Evolutionary conservation across 1,284 basidiomycete genomes (phyloP), one percentile per base, ranked within the genome.

Genomic region (Schizophyllum commune): DNA sequence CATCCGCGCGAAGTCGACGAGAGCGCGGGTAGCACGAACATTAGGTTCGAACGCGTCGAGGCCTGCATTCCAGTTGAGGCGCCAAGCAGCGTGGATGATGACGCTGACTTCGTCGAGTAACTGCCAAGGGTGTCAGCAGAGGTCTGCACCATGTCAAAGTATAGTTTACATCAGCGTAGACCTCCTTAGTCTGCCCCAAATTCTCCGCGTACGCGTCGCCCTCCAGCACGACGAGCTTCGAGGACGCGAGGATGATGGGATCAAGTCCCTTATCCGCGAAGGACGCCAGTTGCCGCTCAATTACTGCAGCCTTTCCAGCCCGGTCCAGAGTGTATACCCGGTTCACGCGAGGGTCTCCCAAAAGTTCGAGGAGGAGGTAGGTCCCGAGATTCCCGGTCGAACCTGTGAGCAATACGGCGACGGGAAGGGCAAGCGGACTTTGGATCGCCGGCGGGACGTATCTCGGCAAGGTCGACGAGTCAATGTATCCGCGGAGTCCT

Each of bases 11-110:
- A 79, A 67, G 34, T 77, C 72, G 21, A 77, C 67, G 11, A 79
- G 68, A 56, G 75, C 70, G 19, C 71, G 65, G 0, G 72, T 73
- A n/a, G 71, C 75, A 9, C 64, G 63, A 20, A 79, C 65, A 34
- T 73, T 68, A 1, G 72, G 62, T 56, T 78, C 78, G 55, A 77
- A 75, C 0, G 75, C 75, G 1, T 67, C 62, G 1, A 79, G 64
- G 0, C 73, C 65, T 32, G 74, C 60, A 60, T 78, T 79, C 67
- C 79, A 79, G 60, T 79, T 73, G 22, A 79, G 68, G 17, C 68
- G 70, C 77, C 78, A 79, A 0, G 78, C 64, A n/a, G 55, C 63
- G 54, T 65, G 64, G 20, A 65, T 65, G 19, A 65, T 62, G 1
- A 55, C 8, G 15, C 56, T 60, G 21, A 61, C 55, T 1, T 60